These are phyloP conservation scores for Entelexis paramagnoliae DNA, from an alignment of 1,139 yeast genomes.

Conservation along the genomic window DNA sequence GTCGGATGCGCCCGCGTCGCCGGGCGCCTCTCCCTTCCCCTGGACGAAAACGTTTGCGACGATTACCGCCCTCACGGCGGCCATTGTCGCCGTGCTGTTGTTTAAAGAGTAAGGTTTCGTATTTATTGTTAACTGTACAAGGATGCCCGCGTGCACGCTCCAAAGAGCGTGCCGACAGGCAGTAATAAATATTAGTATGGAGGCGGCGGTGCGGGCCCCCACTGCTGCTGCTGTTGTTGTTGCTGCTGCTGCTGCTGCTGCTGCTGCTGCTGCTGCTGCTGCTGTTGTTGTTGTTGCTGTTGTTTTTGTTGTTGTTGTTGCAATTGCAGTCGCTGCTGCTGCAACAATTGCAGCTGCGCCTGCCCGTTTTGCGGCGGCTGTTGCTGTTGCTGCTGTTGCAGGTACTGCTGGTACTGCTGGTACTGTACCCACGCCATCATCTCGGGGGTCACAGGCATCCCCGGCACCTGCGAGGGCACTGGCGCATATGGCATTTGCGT, in stretches of 20 bases:
- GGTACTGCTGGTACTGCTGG: constrained; percentile 13
- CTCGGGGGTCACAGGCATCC: constrained; percentile 13
- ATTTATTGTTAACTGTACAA: constrained; percentile 1
- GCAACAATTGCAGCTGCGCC: too few relatives aligned
- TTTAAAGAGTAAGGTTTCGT: constrained; percentile 1
- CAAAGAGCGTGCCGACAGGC: too few relatives aligned
- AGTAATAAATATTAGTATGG: constrained; percentile 8
- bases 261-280: neutral
- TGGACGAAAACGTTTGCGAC: neutral
- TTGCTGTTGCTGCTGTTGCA: constrained; percentile 9
- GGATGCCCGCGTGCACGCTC: too few relatives aligned
- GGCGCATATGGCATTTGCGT: neutral
- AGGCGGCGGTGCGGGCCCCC: constrained; percentile 11
- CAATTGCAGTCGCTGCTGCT: constrained; percentile 10
- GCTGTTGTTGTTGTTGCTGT: constrained; percentile 13
- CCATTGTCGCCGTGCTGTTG: neutral
- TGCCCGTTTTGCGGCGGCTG: constrained; percentile 6
- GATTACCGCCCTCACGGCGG: neutral
- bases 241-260: constrained; percentile 14
- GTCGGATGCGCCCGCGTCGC: neutral
- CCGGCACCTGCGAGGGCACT: constrained; percentile 3
- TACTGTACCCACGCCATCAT: constrained; percentile 18
- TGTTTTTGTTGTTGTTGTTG: constrained; percentile 15
- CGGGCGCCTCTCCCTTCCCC: neutral
- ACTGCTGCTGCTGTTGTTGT: constrained; percentile 7